Percentiles rank a stretch among this genome's conserved stretches.
Evolutionary conservation across 108 stramenopile species (phyloP).

Genomic region (Nannochloropsis granulata): DNA sequence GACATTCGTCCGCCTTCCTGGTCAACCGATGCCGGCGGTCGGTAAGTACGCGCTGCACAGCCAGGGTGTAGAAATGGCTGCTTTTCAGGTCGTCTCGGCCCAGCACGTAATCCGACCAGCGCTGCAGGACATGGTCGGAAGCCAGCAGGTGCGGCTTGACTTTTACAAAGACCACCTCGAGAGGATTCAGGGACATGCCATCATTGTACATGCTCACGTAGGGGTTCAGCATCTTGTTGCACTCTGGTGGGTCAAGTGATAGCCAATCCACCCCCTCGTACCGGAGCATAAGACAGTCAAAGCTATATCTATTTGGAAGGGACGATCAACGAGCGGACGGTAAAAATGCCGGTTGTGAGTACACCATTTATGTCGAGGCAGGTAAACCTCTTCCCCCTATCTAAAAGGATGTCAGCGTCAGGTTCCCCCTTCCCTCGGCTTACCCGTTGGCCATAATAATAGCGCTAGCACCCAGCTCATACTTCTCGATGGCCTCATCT

Average conservation of each 20-base stretch:
- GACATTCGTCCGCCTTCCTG: not conserved
- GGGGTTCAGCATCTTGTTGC: not conserved
- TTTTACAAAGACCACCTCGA: not conserved
- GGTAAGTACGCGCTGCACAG: not conserved
- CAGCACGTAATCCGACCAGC: not conserved
- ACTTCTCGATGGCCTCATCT: not conserved
- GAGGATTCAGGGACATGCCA: not conserved
- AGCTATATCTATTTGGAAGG: not conserved
- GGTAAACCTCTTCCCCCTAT: no score
- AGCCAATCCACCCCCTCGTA: not conserved
- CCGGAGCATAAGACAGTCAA: not conserved
- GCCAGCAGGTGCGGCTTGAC: not conserved
- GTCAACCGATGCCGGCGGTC: not conserved
- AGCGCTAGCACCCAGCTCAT: not conserved
- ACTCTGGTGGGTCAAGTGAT: not conserved
- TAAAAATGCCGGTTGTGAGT: no score
- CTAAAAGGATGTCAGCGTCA: not conserved
- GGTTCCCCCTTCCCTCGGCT: no score
- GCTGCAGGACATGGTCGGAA: not conserved
- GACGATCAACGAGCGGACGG: no score
- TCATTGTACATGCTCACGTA: not conserved
- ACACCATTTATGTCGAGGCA: no score
- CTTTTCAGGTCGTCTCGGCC: not conserved
- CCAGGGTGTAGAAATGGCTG: not conserved
- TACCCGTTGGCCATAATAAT: no score